Evolutionary conservation across 805 yeast species (phyloP), one percentile per base, ranked within the genome.

Genomic region (Soucietia sequanensis): DNA sequence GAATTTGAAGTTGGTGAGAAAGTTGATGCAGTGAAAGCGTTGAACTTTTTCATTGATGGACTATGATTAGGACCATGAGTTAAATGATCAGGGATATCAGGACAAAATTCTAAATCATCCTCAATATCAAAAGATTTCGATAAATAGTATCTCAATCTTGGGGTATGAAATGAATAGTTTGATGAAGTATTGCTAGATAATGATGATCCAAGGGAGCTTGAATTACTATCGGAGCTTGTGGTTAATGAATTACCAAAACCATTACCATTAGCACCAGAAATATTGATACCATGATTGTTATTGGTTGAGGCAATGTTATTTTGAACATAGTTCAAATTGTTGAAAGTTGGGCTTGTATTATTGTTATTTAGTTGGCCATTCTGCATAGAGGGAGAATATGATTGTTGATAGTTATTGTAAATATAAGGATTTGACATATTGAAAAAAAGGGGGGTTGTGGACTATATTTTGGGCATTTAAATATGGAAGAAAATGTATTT

Each of bases 31-130:
- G 84, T 79, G 52, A 80, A 80, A 4, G 87, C 86, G 52, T 81
- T 80, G 60, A 80, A 81, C 54, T 72, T 78, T 49, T 71, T 73
- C 40, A 59, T 50, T 13, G 56, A 50, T 11, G 70, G 68, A 37
- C 65, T 56, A 12, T 28, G n/a, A 11, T 18, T 9, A 38, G 41
- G 15, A 2, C 31, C 31, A 12, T n/a, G 2, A 6, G 31, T 21
- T 28, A 28, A 28, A 6, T 11, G 8, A 6, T 68, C 72, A 7
- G 71, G 70, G 23, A 75, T 76, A 30, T 76, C 82, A 2, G 84
- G 84, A 46, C 84, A 78, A 43, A 78, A 78, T 52, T 78, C 83
- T 47, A 78, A 51, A 52, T 78, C 84, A 48, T 78, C 84, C 47
- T 78, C 84, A 6, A 70, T 46, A 39, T 78, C 84, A 56, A 78